Base-by-base conservation (phyloP, 495 filamentous ascomycete genomes). In the Articulospora tetracladia region DNA sequence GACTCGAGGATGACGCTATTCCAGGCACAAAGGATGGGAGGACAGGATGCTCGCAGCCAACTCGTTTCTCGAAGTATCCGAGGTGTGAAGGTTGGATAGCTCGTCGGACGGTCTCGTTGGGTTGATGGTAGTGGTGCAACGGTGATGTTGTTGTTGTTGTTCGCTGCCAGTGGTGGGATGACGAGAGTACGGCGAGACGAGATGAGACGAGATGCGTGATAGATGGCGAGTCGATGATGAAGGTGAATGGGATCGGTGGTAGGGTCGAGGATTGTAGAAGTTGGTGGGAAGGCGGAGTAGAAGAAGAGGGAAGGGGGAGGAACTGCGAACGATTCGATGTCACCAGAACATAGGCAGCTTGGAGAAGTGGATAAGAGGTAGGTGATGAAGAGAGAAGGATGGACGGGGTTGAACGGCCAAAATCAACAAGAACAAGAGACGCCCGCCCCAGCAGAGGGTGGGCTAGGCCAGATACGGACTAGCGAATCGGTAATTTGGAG, bases 231-330 rank as follows among this genome's bases (percentile, higher is more conserved):
- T 22, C 19, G 54, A 51, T 58, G 66, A 58, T 68, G 56, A 58
- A 61, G 64, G 54, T 22, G 59, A 61, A 63, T 28, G 47, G 22
- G 44, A 39, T 23, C 51, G 66, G 60, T 56, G 52, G 28, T 11
- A 51, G 39, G 55, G 17, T 46, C 46, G 47, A 49, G 69, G 62
- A 67, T 64, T 54, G 64, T 64, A 57, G 47, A 52, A 60, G 47
- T 60, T 23, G 39, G 61, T 66, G 70, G 67, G 59, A 65, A 65
- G 61, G 61, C 57, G 46, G 58, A 58, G 64, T 66, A 66, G 70
- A 69, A 67, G 62, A 61, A 66, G 62, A 60, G 59, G 59, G 52
- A 63, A 65, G 65, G 66, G 65, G 68, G 66, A 66, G 68, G 68
- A 68, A 56, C 65, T 69, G 68, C 59, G 65, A 48, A 61, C 36